Percentiles rank a stretch among this genome's conserved stretches.
These are phyloP conservation scores for Sphaerosporella brunnea DNA, from an alignment of 495 filamentous ascomycete genomes.

Conservation along the genomic window DNA sequence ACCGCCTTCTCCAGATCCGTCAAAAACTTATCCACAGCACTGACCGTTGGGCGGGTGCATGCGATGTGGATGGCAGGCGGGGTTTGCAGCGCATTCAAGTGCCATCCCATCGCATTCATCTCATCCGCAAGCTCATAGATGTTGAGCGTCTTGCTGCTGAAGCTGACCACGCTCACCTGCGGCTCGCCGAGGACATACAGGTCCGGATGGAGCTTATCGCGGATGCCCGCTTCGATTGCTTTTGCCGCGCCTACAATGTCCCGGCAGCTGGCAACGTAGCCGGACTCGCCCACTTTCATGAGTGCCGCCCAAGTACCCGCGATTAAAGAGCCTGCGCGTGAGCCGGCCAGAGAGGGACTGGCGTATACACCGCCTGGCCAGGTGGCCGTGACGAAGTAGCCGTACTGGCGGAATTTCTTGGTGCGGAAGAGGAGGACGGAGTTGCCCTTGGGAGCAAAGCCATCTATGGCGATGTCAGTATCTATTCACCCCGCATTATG, in stretches of 20 bases:
- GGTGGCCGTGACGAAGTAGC: slow-evolving; percentile 89
- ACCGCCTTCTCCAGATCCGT: slow-evolving; percentile 61
- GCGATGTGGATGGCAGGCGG: slow-evolving; percentile 92
- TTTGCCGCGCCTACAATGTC: slow-evolving; percentile 76
- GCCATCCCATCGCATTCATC: slow-evolving; percentile 73
- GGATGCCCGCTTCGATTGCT: slow-evolving; percentile 61
- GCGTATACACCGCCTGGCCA: slow-evolving; percentile 96
- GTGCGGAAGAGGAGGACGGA: slow-evolving; percentile 80
- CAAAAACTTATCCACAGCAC: slow-evolving; percentile 59
- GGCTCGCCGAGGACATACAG: slow-evolving; percentile 70
- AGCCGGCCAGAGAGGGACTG: slow-evolving; percentile 76
- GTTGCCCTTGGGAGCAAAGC: slow-evolving; percentile 95
- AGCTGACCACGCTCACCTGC: slow-evolving; percentile 77
- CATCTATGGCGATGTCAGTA: slow-evolving; percentile 31
- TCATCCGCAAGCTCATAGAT: slow-evolving; percentile 78
- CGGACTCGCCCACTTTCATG: slow-evolving; percentile 73
- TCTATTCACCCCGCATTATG: not conserved
- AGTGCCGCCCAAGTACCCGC: slow-evolving; percentile 84
- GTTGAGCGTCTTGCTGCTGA: slow-evolving; percentile 58
- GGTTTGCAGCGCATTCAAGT: slow-evolving; percentile 81
- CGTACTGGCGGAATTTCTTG: slow-evolving; percentile 55
- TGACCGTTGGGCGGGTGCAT: slow-evolving; percentile 75
- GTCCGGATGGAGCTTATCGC: slow-evolving; percentile 47
- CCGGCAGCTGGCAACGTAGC: slow-evolving; percentile 70
- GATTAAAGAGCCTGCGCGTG: slow-evolving; percentile 80